phyloP scores from a whole-genome alignment of 2,329 filamentous ascomycete species.

The Westerdykella ornata region DNA sequence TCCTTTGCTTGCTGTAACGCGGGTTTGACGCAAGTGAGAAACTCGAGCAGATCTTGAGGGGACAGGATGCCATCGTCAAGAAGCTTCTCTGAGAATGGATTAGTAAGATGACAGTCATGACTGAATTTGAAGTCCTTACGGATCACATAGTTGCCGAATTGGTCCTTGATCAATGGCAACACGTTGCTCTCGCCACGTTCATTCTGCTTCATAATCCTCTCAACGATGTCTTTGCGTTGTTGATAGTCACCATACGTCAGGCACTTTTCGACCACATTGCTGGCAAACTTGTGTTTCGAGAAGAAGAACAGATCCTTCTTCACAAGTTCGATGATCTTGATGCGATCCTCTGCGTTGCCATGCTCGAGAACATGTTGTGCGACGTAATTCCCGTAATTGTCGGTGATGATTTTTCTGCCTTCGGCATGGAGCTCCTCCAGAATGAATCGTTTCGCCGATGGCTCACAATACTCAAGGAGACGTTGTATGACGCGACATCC shows the following conservation, averaged over 20 bases:
- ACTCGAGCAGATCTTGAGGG: background rate
- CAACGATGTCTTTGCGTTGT: slow-evolving; percentile 63
- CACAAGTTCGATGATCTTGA: slow-evolving; percentile 66
- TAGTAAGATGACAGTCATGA: slow-evolving; percentile 2
- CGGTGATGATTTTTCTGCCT: slow-evolving; percentile 65
- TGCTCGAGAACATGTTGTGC: slow-evolving; percentile 83
- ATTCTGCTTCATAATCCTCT: slow-evolving; percentile 41
- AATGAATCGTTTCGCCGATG: slow-evolving; percentile 63
- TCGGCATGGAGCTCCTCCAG: slow-evolving; percentile 72
- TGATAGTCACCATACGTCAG: slow-evolving; percentile 63
- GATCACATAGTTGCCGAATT: slow-evolving; percentile 93
- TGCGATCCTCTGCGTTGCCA: slow-evolving; percentile 65
- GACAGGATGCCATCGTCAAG: slow-evolving; percentile 40
- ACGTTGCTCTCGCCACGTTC: slow-evolving; percentile 64
- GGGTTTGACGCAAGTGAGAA: slow-evolving; percentile 30
- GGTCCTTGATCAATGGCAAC: slow-evolving; percentile 74
- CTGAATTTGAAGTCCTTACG: slow-evolving; percentile 57
- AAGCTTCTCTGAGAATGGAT: slow-evolving; percentile 62
- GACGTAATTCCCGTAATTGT: slow-evolving; percentile 95
- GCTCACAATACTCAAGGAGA: slow-evolving; percentile 75
- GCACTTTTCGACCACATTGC: slow-evolving; percentile 94
- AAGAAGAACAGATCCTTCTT: slow-evolving; percentile 63
- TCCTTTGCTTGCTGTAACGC: slow-evolving; percentile 42
- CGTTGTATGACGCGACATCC: slow-evolving; percentile 91
- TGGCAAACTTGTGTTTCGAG: slow-evolving; percentile 94